A percentile compares a stretch with the other conserved stretches of the same genome.
phyloP scores from a whole-genome alignment of 2,329 filamentous ascomycete species.

The Claviceps spartinae region DNA sequence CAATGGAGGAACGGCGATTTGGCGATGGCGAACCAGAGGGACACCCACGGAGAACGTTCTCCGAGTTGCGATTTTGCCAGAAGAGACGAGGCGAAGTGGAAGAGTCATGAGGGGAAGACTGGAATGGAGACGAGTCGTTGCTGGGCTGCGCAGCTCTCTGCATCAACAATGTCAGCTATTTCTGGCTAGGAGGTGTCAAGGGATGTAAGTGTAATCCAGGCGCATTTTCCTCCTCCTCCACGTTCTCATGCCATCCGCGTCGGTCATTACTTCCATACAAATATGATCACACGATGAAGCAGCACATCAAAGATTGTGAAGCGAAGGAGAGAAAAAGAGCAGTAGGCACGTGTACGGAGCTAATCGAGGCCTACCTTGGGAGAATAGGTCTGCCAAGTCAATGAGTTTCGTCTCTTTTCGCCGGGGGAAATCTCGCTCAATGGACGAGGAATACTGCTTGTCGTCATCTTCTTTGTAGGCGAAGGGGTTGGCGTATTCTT shows the following conservation, averaged over 20 bases:
- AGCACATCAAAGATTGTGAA: background rate
- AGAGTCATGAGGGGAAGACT: constrained; percentile 61
- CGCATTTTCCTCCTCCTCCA: background rate
- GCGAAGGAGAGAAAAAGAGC: background rate
- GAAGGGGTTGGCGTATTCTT: constrained; percentile 49
- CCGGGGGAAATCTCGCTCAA: constrained; percentile 81
- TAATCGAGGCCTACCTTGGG: constrained; percentile 21
- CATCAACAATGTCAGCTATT: constrained; percentile 18
- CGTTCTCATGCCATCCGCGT: background rate
- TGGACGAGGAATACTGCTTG: constrained; percentile 51
- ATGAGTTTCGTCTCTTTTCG: constrained; percentile 80
- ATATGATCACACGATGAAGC: background rate
- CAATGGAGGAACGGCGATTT: constrained; percentile 77
- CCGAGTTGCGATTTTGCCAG: constrained; percentile 72
- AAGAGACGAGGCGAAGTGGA: constrained; percentile 70
- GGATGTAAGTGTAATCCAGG: background rate
- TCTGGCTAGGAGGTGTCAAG: background rate
- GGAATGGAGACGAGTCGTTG: constrained; percentile 70
- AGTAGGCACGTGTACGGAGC: background rate
- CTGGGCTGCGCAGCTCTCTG: constrained; percentile 52
- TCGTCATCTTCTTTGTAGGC: constrained; percentile 49
- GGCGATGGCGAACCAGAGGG: constrained; percentile 52
- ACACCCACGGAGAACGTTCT: constrained; percentile 58
- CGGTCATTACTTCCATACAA: background rate
- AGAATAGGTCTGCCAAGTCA: constrained; percentile 62